phyloP scores from a whole-genome alignment of 2,329 filamentous ascomycete species.

The Teratosphaeria nubilosa region DNA sequence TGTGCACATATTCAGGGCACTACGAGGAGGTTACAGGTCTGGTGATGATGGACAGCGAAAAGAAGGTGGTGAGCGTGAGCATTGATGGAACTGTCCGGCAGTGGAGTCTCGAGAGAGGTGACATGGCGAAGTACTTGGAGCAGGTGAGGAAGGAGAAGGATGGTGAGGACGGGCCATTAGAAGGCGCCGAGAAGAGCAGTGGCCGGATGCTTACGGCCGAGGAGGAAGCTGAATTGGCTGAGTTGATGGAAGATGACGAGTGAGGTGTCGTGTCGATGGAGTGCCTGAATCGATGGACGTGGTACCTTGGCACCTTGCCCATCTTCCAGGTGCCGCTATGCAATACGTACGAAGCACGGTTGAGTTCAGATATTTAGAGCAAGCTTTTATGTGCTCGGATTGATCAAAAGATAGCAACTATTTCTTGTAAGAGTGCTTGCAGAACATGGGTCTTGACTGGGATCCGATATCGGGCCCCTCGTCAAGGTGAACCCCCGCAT shows the following conservation, averaged over 20 bases:
- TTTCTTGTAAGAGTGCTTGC: too few species aligned
- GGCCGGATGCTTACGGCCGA: slow-evolving; percentile 63
- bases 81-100: slow-evolving; percentile 82
- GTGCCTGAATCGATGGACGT: not conserved
- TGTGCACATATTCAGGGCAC: slow-evolving; percentile 53
- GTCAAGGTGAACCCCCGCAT: not conserved
- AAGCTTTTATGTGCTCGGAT: too few species aligned
- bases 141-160: slow-evolving; percentile 43
- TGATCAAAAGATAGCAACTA: too few species aligned
- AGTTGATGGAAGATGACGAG: slow-evolving; percentile 66
- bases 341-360: not conserved
- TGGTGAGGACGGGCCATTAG: slow-evolving; percentile 15
- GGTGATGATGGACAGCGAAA: slow-evolving; percentile 45
- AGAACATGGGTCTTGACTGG: not conserved
- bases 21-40: slow-evolving; percentile 88
- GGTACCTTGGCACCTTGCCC: not conserved
- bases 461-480: not conserved
- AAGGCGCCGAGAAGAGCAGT: slow-evolving; percentile 32
- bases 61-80: slow-evolving; percentile 62
- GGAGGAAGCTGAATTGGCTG: slow-evolving; percentile 86
- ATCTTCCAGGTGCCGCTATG: slow-evolving; percentile 9
- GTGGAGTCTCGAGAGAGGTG: slow-evolving; percentile 62
- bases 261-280: not conserved
- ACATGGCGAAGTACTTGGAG: slow-evolving; percentile 46
- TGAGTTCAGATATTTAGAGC: not conserved